Conservation (phyloP, 2,329 filamentous ascomycete genomes). For the Ophiobolus disseminans region DNA sequence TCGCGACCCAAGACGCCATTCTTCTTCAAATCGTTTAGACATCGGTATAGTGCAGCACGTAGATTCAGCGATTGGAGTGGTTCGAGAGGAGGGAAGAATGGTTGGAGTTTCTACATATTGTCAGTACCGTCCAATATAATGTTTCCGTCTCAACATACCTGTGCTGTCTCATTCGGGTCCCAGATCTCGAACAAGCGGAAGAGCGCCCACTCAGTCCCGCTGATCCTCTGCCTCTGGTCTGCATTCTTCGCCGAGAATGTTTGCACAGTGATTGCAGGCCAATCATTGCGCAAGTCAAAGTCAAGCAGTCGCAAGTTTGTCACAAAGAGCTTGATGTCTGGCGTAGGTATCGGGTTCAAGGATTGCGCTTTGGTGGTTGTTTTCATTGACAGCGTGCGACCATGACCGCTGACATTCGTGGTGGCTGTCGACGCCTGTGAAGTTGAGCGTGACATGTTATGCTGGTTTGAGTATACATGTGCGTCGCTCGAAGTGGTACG, state of each 20-base stretch:
- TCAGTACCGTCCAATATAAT: conserved; percentile 6
- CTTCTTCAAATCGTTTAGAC: conserved; percentile 86
- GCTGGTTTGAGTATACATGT: conserved; percentile 10
- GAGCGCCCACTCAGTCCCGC: conserved; percentile 87
- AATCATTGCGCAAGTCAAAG: conserved; percentile 77
- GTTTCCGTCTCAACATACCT: conserved; percentile 57
- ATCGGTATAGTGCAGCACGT: conserved; percentile 80
- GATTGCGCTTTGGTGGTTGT: conserved; percentile 33
- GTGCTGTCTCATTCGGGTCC: conserved; percentile 77
- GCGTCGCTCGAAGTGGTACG: conserved; percentile 4
- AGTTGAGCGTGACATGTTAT: conserved; percentile 38
- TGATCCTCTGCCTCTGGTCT: conserved; percentile 82
- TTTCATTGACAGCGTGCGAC: conserved; percentile 43
- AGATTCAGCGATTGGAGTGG: conserved; percentile 91
- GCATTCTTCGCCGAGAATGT: conserved; percentile 75
- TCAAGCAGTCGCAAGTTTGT: conserved; percentile 85
- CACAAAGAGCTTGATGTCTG: conserved; percentile 67
- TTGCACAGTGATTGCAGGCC: conserved; percentile 75
- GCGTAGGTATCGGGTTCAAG: conserved; percentile 30
- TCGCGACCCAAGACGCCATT: conserved; percentile 82
- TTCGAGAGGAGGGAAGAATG: conserved; percentile 89
- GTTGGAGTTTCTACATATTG: conserved; percentile 76
- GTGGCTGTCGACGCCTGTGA: conserved; percentile 31
- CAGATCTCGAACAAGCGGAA: conserved; percentile 85
- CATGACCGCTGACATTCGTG: conserved; percentile 23